Evolutionary conservation across 768 basidiomycete species (phyloP), one percentile per base, ranked within the genome.

Genomic region (Tulasnella sp.): DNA sequence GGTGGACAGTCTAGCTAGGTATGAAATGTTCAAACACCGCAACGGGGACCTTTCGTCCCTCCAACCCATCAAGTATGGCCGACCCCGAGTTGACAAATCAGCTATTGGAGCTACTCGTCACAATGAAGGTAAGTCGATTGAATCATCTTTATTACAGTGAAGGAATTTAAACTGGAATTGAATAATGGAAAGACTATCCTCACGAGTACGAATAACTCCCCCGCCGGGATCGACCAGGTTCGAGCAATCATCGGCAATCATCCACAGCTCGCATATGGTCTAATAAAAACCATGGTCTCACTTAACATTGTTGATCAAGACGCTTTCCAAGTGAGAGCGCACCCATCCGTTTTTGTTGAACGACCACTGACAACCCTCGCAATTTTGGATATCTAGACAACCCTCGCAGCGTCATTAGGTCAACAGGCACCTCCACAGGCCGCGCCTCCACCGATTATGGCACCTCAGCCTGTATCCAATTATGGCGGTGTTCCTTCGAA

Each of bases 281-380:
- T 77, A n/a, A 75, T 77, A 66, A 75, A 76, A 63, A 72, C 73
- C 5, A 75, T 77, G 76, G 69, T 76, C 31, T 66, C 73, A 61
- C 73, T 76, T 70, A 72, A 74, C 59, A 70, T 76, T n/a, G 73
- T 77, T 11, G 75, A 77, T 51, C 71, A 74, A 8, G 67, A 70
- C 10, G 70, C 75, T 17, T 68, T 76, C n/a, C 67, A 71, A 58
- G 73, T 73, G 25, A 60, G 71, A 19, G 8, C 10, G 11, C 31
- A 4, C 30, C 53, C 41, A 31, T 1, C 25, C 24, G 22, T 12
- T 2, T 34, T 61, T 12, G 22, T 34, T n/a, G 9, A 5, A 10
- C n/a, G 2, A 19, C 17, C 22, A n/a, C 41, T 57, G 5, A 38
- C 30, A 19, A n/a, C 8, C 0, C 25, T 25, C 25, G 7, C 11